phyloP scores from a whole-genome alignment of 768 basidiomycete species.

The Hericium rajendrae region DNA sequence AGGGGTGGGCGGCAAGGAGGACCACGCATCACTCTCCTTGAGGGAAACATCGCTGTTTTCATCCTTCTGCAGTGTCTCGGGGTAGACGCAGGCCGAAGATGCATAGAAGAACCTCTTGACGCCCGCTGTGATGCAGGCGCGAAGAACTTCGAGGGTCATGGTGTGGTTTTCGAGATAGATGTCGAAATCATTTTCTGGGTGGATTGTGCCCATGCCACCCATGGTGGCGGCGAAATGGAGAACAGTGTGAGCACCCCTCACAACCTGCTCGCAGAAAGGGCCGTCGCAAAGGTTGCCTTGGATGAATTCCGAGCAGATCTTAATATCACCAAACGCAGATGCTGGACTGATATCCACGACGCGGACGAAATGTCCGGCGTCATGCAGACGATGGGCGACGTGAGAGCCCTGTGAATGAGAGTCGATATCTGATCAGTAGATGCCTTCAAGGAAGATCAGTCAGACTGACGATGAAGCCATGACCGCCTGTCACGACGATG shows the following conservation, averaged over 20 bases:
- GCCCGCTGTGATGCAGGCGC: conserved; percentile 27
- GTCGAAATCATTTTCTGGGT: conserved; percentile 35
- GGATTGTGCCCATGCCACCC: conserved; percentile 60
- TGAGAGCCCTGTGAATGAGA: conserved; percentile 36
- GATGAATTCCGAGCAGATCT: conserved; percentile 26
- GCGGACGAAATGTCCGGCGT: conserved; percentile 27
- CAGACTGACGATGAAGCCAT: conserved; percentile 43
- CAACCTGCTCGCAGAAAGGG: conserved; percentile 26
- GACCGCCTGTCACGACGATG: conserved; percentile 39
- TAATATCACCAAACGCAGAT: conserved; percentile 14
- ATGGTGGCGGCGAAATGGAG: conserved; percentile 53
- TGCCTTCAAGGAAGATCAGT: neutral
- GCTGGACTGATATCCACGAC: conserved; percentile 30
- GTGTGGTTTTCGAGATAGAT: conserved; percentile 41
- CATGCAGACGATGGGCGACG: conserved; percentile 31
- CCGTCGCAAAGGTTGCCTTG: conserved; percentile 38
- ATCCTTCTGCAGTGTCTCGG: conserved; percentile 29
- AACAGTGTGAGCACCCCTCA: conserved; percentile 33
- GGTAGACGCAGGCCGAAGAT: conserved; percentile 53
- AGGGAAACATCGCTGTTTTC: conserved; percentile 31
- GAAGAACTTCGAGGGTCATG: conserved; percentile 41
- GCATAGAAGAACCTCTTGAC: conserved; percentile 43
- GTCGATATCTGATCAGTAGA: neutral
- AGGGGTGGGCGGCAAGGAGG: conserved; percentile 28
- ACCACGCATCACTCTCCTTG: conserved; percentile 36